Base-by-base conservation (phyloP, 2,329 filamentous ascomycete genomes). In the Sordariomycetes sp. region DNA sequence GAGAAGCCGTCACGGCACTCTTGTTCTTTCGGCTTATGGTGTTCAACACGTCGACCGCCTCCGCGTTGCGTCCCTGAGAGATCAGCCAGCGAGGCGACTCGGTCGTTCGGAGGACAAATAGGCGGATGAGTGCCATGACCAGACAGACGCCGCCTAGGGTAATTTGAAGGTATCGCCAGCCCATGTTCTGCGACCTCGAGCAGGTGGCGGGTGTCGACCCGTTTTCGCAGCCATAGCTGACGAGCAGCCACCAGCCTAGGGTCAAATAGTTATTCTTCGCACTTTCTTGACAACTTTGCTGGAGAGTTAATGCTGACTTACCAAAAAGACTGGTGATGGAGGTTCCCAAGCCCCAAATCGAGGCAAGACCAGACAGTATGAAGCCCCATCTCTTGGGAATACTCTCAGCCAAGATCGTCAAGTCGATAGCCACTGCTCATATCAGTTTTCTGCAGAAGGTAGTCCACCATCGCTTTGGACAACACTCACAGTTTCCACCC, bases 1-100 rank as follows among this genome's bases (percentile, higher is more conserved):
- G n/a, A n/a, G n/a, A n/a, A n/a, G n/a, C n/a, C n/a, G n/a, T 30
- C 0, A 49, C 55, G 18, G 58, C 41, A 1, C 43, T 51, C 15
- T 48, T 39, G 0, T 49, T 45, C 21, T 45, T 45, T 15, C 53
- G 49, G 34, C 54, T 54, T n/a, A 65, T 57, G 20, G 55, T 53
- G 38, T 66, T 64, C 6, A 70, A 54, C 1, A 63, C 49, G 5
- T 60, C 58, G 12, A 62, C 57, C 4, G 63, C 63, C 31, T 70
- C 58, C 14, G 56, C 53, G 27, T 64, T 57, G 5, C 58, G 45
- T n/a, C 59, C 57, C 23, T 54, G 51, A 12, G 51, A 51, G 34
- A 66, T 45, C 11, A 64, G 51, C 39, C 54, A 64, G 27, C 59
- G 54, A 6, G 59, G 63, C 2, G 58, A 63, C 46, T 61, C 61